A percentile compares a stretch with the other conserved stretches of the same genome.
phyloP scores from a whole-genome alignment of 495 filamentous ascomycete species.

The Bacidia rubella region DNA sequence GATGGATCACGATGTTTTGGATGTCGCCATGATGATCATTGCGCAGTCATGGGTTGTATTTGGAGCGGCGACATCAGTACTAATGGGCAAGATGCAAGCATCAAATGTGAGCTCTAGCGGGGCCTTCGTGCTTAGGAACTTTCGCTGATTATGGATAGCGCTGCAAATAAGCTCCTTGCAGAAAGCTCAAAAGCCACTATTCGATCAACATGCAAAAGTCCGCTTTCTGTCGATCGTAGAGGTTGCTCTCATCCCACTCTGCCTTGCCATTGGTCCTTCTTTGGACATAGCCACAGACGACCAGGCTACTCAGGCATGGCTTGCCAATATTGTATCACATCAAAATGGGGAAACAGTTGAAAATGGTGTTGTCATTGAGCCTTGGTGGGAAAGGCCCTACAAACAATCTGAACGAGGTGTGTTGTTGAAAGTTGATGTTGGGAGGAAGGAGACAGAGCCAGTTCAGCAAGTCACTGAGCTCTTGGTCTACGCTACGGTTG shows the following conservation, averaged over 20 bases:
- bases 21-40: no score
- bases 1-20: no score
- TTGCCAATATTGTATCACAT: constrained; percentile 14
- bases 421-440: constrained; percentile 12
- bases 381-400: constrained; percentile 6
- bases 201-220: constrained; percentile 25
- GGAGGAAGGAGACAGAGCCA: not conserved
- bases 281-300: constrained; percentile 32
- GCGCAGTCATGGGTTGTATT: no score
- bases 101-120: constrained; percentile 2
- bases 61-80: constrained; percentile 9
- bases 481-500: constrained; percentile 34
- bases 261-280: constrained; percentile 36
- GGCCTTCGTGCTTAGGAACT: no score
- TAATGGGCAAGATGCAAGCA: not conserved
- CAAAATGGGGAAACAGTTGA: constrained; percentile 21
- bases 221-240: constrained; percentile 33
- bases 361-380: constrained; percentile 18
- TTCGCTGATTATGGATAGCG: constrained; percentile 8
- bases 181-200: not conserved
- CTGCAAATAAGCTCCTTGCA: not conserved
- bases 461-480: constrained; percentile 34
- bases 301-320: constrained; percentile 29
- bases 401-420: constrained; percentile 16
- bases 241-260: constrained; percentile 33